These are phyloP conservation scores for Coemansia sp. DNA, from an alignment of 192 early-diverging fungal species.

Conservation along the genomic window DNA sequence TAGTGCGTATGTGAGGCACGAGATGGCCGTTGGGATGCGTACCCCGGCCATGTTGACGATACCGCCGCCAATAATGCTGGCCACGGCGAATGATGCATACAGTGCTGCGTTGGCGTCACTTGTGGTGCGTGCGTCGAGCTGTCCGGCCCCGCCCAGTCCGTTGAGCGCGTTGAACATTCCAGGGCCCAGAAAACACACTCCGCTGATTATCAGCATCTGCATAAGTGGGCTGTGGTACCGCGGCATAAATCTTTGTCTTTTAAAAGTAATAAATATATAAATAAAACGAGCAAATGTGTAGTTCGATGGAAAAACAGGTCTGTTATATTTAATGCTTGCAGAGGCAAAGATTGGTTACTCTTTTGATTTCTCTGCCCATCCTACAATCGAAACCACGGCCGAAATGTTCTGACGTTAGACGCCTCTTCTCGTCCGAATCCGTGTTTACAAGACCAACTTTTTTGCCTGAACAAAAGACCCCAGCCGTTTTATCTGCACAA, in stretches of 20 bases:
- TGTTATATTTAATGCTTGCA: neutral
- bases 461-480: too few species aligned
- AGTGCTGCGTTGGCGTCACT: slow-evolving; percentile 75
- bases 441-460: too few species aligned
- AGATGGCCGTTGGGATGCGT: slow-evolving; percentile 62
- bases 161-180: slow-evolving; percentile 78
- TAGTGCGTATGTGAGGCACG: slow-evolving; percentile 67
- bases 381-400: too few species aligned
- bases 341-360: too few species aligned
- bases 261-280: neutral
- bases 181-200: slow-evolving; percentile 74
- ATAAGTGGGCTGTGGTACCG: slow-evolving; percentile 61
- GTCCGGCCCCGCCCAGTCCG: slow-evolving; percentile 68
- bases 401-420: too few species aligned
- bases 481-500: too few species aligned
- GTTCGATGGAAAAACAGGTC: neutral
- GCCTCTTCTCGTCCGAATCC: too few species aligned
- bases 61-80: slow-evolving; percentile 73
- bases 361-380: too few species aligned
- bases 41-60: slow-evolving; percentile 78
- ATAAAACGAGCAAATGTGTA: neutral
- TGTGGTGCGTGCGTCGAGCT: slow-evolving; percentile 58
- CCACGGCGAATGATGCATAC: slow-evolving; percentile 71
- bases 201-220: slow-evolving; percentile 69
- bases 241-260: neutral